Evolutionary conservation across 176 grass and related monocot genomes (phyloP), one percentile per base, ranked within the genome.

Genomic region (Musa troglodytarum): DNA sequence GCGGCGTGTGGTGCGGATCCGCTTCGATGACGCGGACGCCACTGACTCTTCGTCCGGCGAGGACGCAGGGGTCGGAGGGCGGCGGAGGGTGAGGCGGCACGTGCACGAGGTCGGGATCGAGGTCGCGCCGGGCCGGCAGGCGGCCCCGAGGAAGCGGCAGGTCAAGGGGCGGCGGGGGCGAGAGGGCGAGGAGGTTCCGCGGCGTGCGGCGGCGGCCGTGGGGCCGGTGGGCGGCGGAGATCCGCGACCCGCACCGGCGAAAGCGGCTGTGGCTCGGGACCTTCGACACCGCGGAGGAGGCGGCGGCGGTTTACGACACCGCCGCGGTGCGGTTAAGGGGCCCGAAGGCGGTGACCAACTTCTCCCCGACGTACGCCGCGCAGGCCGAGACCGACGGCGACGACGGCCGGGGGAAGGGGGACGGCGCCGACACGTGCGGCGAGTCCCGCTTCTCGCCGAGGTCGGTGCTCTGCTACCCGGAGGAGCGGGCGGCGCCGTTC

Each of bases 231-330:
- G 79, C 84, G 23, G 82, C 91, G 29, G 83, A 79, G 80, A 88
- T 82, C 28, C 81, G 88, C 22, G 88, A 87, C 22, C 85, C 88
- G 1, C 16, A 4, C 9, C 79, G 57, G 50, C 20, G 79, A 3
- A 87, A 85, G 54, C 76, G 81, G 7, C n/a, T 87, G 9, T 98
- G 94, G 94, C 88, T 98, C 50, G 94, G 94, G n/a, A 98, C 94
- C 68, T 98, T 91, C 74, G 77, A 98, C 86, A 91, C 88, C 16
- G 90, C 90, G 53, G 90, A 93, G 82, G 94, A 88, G 50, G 94
- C 94, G 49, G 95, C 90, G 50, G 7, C 24, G 0, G 88, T 82
- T 21, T 96, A 96, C 56, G 92, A 96, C 80, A 53, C 70, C 68
- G 86, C 82, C 9, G 92, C 88, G 11, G 53, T 83, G 57, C 78